These are phyloP conservation scores for Phlegmacium glaucopus DNA, from an alignment of 768 basidiomycete species.

Conservation along the genomic window DNA sequence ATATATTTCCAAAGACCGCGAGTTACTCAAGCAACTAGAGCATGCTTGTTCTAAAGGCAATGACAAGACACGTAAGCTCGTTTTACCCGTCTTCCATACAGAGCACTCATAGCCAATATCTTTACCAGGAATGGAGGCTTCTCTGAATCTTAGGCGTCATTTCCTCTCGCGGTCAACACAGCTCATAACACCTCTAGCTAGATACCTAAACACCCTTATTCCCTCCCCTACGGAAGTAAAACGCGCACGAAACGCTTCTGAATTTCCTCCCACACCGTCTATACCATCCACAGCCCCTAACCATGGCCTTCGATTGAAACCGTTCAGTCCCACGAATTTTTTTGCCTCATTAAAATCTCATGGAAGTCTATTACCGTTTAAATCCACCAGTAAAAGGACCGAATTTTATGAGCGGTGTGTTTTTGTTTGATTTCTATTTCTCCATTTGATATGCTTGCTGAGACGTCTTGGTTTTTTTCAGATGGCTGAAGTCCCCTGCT, in stretches of 20 bases:
- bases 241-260: constrained; percentile 25
- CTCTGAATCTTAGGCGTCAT: constrained; percentile 68
- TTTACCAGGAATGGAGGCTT: constrained; percentile 54
- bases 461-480: no score
- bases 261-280: neutral
- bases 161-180: constrained; percentile 84
- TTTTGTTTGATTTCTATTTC: neutral
- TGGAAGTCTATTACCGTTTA: constrained; percentile 74
- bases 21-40: constrained; percentile 71
- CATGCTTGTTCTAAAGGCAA: constrained; percentile 44
- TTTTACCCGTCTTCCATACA: neutral
- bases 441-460: neutral
- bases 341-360: constrained; percentile 68
- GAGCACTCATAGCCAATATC: neutral
- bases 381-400: constrained; percentile 54
- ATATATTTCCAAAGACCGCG: constrained; percentile 80
- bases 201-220: constrained; percentile 88
- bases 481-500: constrained; percentile 70
- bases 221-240: constrained; percentile 60
- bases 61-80: constrained; percentile 43
- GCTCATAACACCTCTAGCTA: constrained; percentile 83
- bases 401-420: constrained; percentile 68
- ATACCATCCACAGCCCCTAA: neutral
- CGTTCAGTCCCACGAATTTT: constrained; percentile 69
- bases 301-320: constrained; percentile 47